These are phyloP conservation scores for Pseudohalonectria lignicola DNA, from an alignment of 2,329 filamentous ascomycete species.

Conservation along the genomic window DNA sequence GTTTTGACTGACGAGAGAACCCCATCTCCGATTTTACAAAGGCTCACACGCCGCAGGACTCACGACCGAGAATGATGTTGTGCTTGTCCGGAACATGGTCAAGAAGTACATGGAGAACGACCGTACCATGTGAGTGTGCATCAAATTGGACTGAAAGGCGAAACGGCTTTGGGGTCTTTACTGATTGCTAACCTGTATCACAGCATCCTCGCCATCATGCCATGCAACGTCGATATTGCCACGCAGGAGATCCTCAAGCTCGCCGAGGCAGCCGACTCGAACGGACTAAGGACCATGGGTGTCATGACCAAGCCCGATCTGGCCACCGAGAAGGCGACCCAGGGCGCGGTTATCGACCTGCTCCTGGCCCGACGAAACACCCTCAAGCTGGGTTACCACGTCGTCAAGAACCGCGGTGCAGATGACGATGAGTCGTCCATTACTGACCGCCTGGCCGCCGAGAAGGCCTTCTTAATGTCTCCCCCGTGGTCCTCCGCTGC, in stretches of 20 bases:
- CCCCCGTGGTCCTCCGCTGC: conserved; percentile 22
- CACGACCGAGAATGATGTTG: conserved; percentile 32
- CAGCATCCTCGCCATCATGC: conserved; percentile 25
- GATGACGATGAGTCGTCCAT: conserved; percentile 24
- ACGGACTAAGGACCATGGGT: conserved; percentile 29
- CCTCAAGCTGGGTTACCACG: conserved; percentile 33
- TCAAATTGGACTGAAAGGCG: not conserved
- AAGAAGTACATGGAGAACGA: conserved; percentile 30
- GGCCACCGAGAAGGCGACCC: conserved; percentile 26
- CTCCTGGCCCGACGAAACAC: conserved; percentile 26
- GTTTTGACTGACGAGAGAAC: conserved; percentile 3
- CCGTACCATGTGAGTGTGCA: conserved; percentile 28
- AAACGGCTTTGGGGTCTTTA: too few species aligned
- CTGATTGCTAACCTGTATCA: too few species aligned
- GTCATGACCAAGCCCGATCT: conserved; percentile 52
- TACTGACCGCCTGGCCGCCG: conserved; percentile 17
- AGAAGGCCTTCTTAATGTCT: conserved; percentile 24
- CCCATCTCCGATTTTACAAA: too few species aligned
- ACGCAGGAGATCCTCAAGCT: conserved; percentile 26
- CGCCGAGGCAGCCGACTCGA: conserved; percentile 24
- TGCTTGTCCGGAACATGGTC: conserved; percentile 34
- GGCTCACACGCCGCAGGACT: conserved; percentile 14
- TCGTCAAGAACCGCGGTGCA: conserved; percentile 35
- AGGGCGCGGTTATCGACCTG: conserved; percentile 26
- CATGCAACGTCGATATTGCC: conserved; percentile 23